Base-by-base conservation (phyloP, 78 protist species). In the Cavenderia fasciculata region DNA sequence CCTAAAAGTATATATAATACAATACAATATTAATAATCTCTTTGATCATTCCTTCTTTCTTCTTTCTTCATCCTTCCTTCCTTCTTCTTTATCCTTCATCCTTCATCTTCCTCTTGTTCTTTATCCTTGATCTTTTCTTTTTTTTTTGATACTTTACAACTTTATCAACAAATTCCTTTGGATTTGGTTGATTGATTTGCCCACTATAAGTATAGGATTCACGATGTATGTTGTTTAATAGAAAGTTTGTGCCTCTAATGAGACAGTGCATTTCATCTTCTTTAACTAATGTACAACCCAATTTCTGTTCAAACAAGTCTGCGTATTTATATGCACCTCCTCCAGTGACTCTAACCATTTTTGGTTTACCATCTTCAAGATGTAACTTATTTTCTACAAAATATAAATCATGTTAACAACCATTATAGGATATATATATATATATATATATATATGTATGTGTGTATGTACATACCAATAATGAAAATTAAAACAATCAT, bases 251-350 rank as follows among this genome's bases (percentile, higher is more conserved):
- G 1, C 99, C 99, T 31, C 33, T 25, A 40, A 96, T 88, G 21
- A 95, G 72, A 57, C 94, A 94, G 40, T 69, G 65, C 97, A 96
- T 94, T 47, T 96, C 98, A 62, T 95, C 98, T 4, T 57, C 57
- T 57, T 88, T 31, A 0, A 57, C 38, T 23, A 96, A 54, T 25
- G 27, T 38, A 29, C 94, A 34, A 36, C 95, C 87, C 8, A 95
- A 49, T 47, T 41, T 52, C 23, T 56, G 29, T 46, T 71, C 47
- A 51, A 94, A 36, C 8, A 92, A 29, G 12, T 92, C 88, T 0
- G 92, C 74, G 40, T 69, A 96, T 59, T 96, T 97, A 72, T 86
- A 82, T 19, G 99, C 97, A 16, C 94, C 94, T 5, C 94, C 94
- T 31, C 94, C 94, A 34, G 94, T 91, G 2, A 76, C 90, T 54